Conservation (phyloP, 176 grass and related monocot species). For the Panicum miliaceum region DNA sequence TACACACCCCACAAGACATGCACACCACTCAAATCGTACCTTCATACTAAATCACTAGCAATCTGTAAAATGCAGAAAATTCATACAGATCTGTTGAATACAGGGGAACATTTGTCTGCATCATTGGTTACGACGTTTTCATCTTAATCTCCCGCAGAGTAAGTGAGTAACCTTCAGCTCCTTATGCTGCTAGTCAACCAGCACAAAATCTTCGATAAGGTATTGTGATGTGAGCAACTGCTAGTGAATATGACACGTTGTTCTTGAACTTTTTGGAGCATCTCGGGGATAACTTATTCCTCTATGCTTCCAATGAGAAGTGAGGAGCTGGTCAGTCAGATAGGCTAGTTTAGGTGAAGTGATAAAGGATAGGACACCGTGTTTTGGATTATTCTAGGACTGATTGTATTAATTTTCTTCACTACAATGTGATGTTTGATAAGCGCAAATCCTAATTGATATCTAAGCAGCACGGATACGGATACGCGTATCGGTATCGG, state of each 20-base stretch:
- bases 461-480: too few species aligned
- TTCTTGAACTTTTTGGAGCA: background rate
- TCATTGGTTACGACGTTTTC: background rate
- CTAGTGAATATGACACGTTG: background rate
- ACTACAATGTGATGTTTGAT: background rate
- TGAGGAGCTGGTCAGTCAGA: conserved; percentile 20
- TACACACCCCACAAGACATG: too few species aligned
- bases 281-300: conserved; percentile 28
- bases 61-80: background rate
- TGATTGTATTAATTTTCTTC: background rate
- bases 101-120: background rate
- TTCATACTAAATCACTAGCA: too few species aligned
- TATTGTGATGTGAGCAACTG: conserved; percentile 1
- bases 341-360: conserved; percentile 12
- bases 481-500: too few species aligned
- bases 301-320: conserved; percentile 25
- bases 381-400: conserved; percentile 1
- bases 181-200: background rate
- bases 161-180: background rate
- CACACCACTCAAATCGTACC: too few species aligned
- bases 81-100: background rate
- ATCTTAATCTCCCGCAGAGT: background rate
- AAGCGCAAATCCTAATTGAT: background rate
- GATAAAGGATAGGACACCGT: conserved; percentile 22
- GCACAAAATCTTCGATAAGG: background rate